A percentile compares a stretch with the other conserved stretches of the same genome.
These are phyloP conservation scores for Eruca vesicaria DNA, from an alignment of 441 rosid species.

Conservation along the genomic window DNA sequence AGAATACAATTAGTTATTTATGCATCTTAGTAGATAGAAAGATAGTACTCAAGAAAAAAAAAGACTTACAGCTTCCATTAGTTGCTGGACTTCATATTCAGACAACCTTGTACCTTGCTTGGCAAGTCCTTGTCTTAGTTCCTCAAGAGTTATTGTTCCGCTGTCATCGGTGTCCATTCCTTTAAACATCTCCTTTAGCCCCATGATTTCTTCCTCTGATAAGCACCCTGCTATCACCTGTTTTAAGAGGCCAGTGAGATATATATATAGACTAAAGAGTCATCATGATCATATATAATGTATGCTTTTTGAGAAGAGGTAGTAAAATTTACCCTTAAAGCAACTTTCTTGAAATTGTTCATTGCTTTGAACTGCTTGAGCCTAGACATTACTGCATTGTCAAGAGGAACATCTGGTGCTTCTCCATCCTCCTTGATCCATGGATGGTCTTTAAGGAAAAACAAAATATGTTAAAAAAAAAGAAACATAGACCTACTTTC, in stretches of 20 bases:
- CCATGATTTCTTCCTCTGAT: conserved; percentile 51
- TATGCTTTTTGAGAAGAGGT: background rate
- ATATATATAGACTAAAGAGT: background rate
- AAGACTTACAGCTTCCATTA: conserved; percentile 80
- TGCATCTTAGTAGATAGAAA: background rate
- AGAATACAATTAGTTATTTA: background rate
- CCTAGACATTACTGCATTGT: conserved; percentile 71
- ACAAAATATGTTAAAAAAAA: background rate
- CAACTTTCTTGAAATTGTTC: conserved; percentile 89
- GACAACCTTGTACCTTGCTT: conserved; percentile 37
- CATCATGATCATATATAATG: background rate
- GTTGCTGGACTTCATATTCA: conserved; percentile 71
- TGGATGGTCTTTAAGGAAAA: conserved; percentile 57
- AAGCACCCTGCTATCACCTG: conserved; percentile 88
- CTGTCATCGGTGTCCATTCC: background rate
- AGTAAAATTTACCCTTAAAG: conserved; percentile 53
- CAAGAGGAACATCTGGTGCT: conserved; percentile 87
- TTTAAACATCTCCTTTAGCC: conserved; percentile 49
- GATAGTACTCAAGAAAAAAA: background rate
- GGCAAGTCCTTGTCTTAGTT: background rate
- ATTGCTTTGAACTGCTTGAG: conserved; percentile 89
- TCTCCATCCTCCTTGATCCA: conserved; percentile 92
- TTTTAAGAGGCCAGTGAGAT: conserved; percentile 6
- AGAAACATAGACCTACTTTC: background rate
- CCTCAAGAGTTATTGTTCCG: background rate